Conservation (phyloP, 2,329 filamentous ascomycete species). For the Botrytis galanthina region DNA sequence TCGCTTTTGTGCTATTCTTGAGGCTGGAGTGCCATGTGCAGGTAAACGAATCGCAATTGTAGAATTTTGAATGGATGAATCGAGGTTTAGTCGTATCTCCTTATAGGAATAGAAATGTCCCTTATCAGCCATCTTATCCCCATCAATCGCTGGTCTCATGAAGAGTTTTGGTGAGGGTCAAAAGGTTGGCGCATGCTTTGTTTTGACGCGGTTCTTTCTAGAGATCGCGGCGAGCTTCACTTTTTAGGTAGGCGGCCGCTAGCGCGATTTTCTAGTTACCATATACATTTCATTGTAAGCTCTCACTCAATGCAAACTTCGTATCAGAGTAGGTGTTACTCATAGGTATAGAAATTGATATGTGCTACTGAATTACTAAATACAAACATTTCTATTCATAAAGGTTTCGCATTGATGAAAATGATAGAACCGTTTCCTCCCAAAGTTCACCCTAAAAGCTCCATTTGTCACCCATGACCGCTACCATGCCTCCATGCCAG, state of each 20-base stretch:
- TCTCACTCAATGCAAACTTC: not conserved
- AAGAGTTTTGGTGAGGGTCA: conserved; percentile 22
- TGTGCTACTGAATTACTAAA: conserved; percentile 3
- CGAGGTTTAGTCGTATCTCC: conserved; percentile 81
- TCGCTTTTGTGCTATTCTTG: conserved; percentile 43
- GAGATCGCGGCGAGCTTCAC: conserved; percentile 25
- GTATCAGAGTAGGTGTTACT: not conserved
- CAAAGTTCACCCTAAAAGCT: not conserved
- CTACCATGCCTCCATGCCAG: conserved; percentile 14
- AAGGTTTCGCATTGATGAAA: conserved; percentile 4
- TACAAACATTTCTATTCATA: conserved; percentile 6
- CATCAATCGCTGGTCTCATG: conserved; percentile 46
- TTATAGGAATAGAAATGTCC: conserved; percentile 71
- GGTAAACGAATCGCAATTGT: conserved; percentile 70
- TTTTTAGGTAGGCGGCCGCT: conserved; percentile 24
- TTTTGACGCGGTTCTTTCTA: conserved; percentile 24
- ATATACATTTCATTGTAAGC: not conserved
- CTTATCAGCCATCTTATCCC: conserved; percentile 64
- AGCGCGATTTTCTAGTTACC: conserved; percentile 20
- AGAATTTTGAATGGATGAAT: conserved; percentile 66
- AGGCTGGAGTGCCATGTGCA: conserved; percentile 44
- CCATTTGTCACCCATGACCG: conserved; percentile 23
- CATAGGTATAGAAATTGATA: not conserved
- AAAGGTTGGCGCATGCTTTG: conserved; percentile 29
- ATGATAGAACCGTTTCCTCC: conserved; percentile 1